Evolutionary conservation across 1,284 basidiomycete species (phyloP).

Genomic region (Hemileccinum hortonii): DNA sequence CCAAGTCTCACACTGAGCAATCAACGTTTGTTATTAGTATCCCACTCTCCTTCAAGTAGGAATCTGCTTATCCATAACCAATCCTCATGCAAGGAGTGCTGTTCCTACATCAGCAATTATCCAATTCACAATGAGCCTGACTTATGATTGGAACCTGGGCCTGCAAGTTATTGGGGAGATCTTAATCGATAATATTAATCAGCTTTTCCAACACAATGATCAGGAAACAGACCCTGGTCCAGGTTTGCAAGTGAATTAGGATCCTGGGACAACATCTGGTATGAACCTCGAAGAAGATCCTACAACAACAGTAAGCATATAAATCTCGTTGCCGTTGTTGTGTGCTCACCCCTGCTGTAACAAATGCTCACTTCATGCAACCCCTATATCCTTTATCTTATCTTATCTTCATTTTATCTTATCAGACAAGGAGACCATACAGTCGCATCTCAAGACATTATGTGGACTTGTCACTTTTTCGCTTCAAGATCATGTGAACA

Average conservation of each 20-base stretch:
- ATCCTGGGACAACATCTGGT: conserved; percentile 91
- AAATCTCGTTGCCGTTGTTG: neutral
- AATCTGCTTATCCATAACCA: conserved; percentile 81
- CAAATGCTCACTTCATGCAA: no score
- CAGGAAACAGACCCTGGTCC: conserved; percentile 72
- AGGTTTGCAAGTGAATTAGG: conserved; percentile 92
- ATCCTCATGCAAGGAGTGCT: conserved; percentile 85
- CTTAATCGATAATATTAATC: conserved; percentile 38
- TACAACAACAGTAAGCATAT: conserved; percentile 30
- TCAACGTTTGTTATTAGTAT: conserved; percentile 12
- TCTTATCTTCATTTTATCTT: no score
- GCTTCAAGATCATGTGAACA: no score
- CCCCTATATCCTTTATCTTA: no score
- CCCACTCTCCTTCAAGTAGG: neutral
- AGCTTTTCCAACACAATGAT: neutral
- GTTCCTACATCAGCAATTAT: conserved; percentile 4
- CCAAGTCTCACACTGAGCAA: conserved; percentile 77
- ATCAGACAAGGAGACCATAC: no score
- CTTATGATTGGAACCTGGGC: conserved; percentile 84
- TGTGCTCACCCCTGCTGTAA: conserved; percentile 69
- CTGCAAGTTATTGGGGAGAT: conserved; percentile 92
- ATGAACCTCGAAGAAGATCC: conserved; percentile 90
- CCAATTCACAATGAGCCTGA: neutral
- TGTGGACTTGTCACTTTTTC: no score
- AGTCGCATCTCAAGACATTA: no score